Percentiles rank a stretch among this genome's conserved stretches.
phyloP scores from a whole-genome alignment of 1,284 basidiomycete genomes.

The Hemileia vastatrix region DNA sequence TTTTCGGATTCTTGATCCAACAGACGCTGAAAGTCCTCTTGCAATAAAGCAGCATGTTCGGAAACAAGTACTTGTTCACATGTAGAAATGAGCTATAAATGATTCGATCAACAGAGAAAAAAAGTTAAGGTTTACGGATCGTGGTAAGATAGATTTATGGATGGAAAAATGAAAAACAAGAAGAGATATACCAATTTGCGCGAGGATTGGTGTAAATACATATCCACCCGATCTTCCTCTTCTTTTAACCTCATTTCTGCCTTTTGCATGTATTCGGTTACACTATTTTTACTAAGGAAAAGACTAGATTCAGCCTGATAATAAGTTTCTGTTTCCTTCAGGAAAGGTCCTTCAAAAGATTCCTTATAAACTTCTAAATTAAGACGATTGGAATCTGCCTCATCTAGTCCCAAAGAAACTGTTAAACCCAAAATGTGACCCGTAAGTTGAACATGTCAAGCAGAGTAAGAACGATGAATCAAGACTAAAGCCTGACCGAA shows the following conservation, averaged over 20 bases:
- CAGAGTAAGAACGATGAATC: not conserved
- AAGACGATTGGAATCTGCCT: conserved; percentile 76
- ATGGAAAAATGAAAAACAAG: not conserved
- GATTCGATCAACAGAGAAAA: not conserved
- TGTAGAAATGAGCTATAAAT: conserved; percentile 61
- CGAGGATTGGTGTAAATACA: conserved; percentile 68
- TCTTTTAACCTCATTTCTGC: conserved; percentile 85
- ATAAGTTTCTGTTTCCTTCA: conserved; percentile 77
- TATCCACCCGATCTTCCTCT: conserved; percentile 89
- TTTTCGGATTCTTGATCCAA: conserved; percentile 88
- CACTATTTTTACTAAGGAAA: conserved; percentile 79
- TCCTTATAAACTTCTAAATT: conserved; percentile 90
- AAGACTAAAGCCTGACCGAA: conserved; percentile 50
- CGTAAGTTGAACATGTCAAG: not conserved
- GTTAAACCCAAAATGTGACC: not conserved
- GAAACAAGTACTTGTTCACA: conserved; percentile 89
- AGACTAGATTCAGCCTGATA: conserved; percentile 83
- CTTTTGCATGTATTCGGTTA: conserved; percentile 94
- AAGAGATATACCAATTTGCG: conserved; percentile 48
- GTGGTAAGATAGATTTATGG: not conserved
- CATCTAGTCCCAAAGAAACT: conserved; percentile 90
- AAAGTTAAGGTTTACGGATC: not conserved
- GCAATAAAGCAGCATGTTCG: conserved; percentile 75
- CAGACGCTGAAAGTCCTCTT: conserved; percentile 86
- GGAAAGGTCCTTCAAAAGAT: conserved; percentile 81